Conservation (phyloP, 208 protist genomes). For the Polymyxa betae region DNA sequence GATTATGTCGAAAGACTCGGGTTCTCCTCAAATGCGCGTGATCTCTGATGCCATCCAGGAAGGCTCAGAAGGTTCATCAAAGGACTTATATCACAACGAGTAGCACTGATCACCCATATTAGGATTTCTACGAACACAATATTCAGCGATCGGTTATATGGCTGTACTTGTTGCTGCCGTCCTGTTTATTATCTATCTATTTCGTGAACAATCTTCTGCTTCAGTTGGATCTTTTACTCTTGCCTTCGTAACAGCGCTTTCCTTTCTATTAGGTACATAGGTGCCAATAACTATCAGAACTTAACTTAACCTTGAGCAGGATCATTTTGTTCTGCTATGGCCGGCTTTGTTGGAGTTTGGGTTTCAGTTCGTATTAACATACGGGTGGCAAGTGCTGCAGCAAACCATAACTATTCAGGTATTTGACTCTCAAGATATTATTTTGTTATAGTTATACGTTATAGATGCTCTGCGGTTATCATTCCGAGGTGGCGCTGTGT, state of each 20-base stretch:
- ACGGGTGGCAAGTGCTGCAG: conserved; percentile 69
- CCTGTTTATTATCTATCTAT: conserved; percentile 68
- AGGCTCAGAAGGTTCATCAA: conserved; percentile 63
- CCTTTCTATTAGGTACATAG: conserved; percentile 47
- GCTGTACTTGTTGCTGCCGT: conserved; percentile 57
- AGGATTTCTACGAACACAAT: conserved; percentile 67
- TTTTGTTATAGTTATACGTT: neutral
- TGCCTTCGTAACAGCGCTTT: conserved; percentile 58
- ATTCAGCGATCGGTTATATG: conserved; percentile 63
- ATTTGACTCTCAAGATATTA: neutral
- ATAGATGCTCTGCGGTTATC: conserved; percentile 60
- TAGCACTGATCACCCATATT: neutral
- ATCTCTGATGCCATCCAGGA: conserved; percentile 69
- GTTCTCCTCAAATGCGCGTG: conserved; percentile 56
- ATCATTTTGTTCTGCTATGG: conserved; percentile 67
- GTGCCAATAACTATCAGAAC: neutral
- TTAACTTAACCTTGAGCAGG: conserved; percentile 60
- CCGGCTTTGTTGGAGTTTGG: conserved; percentile 72
- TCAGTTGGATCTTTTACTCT: conserved; percentile 52
- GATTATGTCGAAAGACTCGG: conserved; percentile 52
- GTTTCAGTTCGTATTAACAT: conserved; percentile 72
- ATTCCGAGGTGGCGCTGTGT: conserved; percentile 72
- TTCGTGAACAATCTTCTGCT: conserved; percentile 24
- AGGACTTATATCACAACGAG: neutral
- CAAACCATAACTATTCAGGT: conserved; percentile 51